A percentile compares a stretch with the other conserved stretches of the same genome.
These are phyloP conservation scores for Arabidopsis lyrata DNA, from an alignment of 441 rosid species.

Conservation along the genomic window DNA sequence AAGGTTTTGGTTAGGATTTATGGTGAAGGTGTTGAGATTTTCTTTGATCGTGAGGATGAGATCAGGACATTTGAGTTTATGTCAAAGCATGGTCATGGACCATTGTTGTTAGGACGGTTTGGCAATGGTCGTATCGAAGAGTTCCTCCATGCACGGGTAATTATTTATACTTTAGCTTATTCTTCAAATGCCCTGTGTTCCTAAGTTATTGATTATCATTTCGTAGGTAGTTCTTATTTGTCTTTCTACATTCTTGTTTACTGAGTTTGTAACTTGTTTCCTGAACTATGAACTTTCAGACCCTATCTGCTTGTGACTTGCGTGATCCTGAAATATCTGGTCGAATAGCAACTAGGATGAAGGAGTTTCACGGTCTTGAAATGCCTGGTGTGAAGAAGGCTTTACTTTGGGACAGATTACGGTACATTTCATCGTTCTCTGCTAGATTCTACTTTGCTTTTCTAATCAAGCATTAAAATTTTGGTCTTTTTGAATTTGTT, in stretches of 20 bases:
- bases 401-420: conserved; percentile 74
- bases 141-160: conserved; percentile 90
- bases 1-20: conserved; percentile 91
- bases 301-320: conserved; percentile 80
- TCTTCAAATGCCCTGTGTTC: conserved; percentile 13
- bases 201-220: background rate
- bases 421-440: conserved; percentile 49
- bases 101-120: conserved; percentile 78
- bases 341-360: conserved; percentile 82
- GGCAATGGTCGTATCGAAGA: conserved; percentile 88
- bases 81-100: conserved; percentile 92
- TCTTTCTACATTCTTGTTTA: background rate
- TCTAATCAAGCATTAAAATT: background rate
- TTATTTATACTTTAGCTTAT: background rate
- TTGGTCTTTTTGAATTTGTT: background rate
- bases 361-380: conserved; percentile 84
- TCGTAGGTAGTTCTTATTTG: conserved; percentile 1
- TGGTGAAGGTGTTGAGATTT: conserved; percentile 90
- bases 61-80: conserved; percentile 87
- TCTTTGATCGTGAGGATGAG: conserved; percentile 85
- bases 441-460: conserved; percentile 10
- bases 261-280: background rate
- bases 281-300: conserved; percentile 57
- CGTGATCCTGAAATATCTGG: conserved; percentile 75
- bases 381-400: conserved; percentile 73